Conservation (phyloP, 2,329 filamentous ascomycete genomes). For the Colletotrichum orbiculare region DNA sequence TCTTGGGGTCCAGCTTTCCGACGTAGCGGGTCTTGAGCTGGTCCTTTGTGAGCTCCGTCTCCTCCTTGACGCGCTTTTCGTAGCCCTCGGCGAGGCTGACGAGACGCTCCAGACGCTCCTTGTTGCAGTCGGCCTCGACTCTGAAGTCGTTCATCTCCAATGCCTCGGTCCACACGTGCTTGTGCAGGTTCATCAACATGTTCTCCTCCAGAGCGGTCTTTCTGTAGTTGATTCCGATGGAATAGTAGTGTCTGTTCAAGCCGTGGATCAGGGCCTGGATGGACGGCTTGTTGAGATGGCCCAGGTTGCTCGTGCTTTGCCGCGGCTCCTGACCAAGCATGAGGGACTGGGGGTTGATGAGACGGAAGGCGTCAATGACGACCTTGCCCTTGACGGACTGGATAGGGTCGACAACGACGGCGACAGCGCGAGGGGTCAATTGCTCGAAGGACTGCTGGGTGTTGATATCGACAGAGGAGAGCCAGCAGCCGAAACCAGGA, state of each 20-base stretch:
- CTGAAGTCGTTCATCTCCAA: slow-evolving; percentile 97
- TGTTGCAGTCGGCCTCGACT: slow-evolving; percentile 84
- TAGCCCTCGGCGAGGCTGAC: slow-evolving; percentile 94
- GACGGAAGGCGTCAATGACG: slow-evolving; percentile 97
- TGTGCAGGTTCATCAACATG: slow-evolving; percentile 99
- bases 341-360: slow-evolving; percentile 97
- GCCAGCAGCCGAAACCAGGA: slow-evolving; percentile 98
- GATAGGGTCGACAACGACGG: slow-evolving; percentile 97
- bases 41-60: slow-evolving; percentile 96
- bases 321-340: slow-evolving; percentile 98
- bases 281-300: slow-evolving; percentile 99
- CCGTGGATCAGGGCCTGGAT: slow-evolving; percentile 99
- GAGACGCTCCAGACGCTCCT: slow-evolving; percentile 87
- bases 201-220: slow-evolving; percentile 98
- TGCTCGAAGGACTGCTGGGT: slow-evolving; percentile 99
- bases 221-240: slow-evolving; percentile 96
- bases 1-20: slow-evolving; percentile 98
- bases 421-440: slow-evolving; percentile 94
- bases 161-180: slow-evolving; percentile 99
- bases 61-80: slow-evolving; percentile 98
- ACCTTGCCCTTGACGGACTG: slow-evolving; percentile 99
- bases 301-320: slow-evolving; percentile 97
- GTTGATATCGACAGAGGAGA: slow-evolving; percentile 99
- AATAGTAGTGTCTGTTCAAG: slow-evolving; percentile 98
- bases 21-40: slow-evolving; percentile 99